Base-by-base conservation (phyloP, 106 monocot species). In the Ottelia alismoides region DNA sequence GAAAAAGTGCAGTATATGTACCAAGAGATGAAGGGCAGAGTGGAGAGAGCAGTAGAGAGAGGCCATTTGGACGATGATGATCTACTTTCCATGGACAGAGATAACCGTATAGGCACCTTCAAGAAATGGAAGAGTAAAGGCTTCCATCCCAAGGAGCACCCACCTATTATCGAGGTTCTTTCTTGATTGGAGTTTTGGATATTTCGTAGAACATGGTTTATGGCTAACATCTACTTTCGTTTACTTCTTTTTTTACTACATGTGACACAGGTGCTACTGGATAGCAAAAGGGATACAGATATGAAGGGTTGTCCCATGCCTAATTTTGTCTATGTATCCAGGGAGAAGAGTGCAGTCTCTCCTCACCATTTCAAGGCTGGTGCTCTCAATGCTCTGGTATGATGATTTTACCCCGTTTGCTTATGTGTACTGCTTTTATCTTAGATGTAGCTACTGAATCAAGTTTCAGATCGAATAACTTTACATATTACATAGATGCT, bases 351-450 rank as follows among this genome's bases (percentile, higher is more conserved):
- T 2, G 47, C 31, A 40, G 49, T 21, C 20, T 47, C 49, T 27
- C 63, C 70, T 31, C 84, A 83, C 56, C 74, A 80, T 49, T 89
- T 83, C 69, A 89, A 89, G 44, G 88, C 83, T 5, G 88, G 88
- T 2, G 79, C 88, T 20, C 68, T 83, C 45, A 89, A 89, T 57
- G 71, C 67, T 31, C 61, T 89, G 51, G 88, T 88, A 51, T 11
- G 53, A 60, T 1, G 6, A 43, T 43, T 16, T 43, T 43, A n/a
- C n/a, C n/a, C n/a, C n/a, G n/a, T n/a, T n/a, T n/a, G n/a, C n/a
- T n/a, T n/a, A n/a, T n/a, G n/a, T n/a, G n/a, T n/a, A n/a, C n/a
- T n/a, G n/a, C n/a, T n/a, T n/a, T n/a, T n/a, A n/a, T n/a, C n/a
- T n/a, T n/a, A n/a, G n/a, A n/a, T n/a, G n/a, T n/a, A n/a, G n/a